Base-by-base conservation (phyloP, 805 yeast genomes). In the Debaryomyces maramus region DNA sequence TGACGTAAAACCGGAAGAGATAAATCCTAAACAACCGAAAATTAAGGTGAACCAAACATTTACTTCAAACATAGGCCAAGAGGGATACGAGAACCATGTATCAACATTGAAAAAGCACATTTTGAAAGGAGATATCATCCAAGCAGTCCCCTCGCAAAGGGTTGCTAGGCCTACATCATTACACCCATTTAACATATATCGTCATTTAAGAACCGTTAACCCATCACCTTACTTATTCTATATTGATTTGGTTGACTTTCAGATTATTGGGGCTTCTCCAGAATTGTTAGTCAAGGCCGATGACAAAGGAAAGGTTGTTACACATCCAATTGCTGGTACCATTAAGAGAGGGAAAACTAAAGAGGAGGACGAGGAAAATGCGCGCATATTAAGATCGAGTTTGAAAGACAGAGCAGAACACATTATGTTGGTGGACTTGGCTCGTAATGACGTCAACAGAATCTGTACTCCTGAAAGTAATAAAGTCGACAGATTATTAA, bases 291-390 rank as follows among this genome's bases (percentile, higher is more conserved):
- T 91, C 40, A 87, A 88, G 62, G 72, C 88, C 5, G 97, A 89
- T 50, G 45, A 50, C 17, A 72, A 83, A 24, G 80, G 84, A 46
- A 81, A 86, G 52, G 79, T 93, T 14, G 75, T 91, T 38, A 93
- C 97, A 2, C 98, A 93, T 62, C 99, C 99, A 15, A 93, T 93
- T 58, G 99, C 99, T 1, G 99, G 99, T 38, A 93, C 99, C 3
- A 85, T 93, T 43, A 78, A 72, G 51, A 80, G 99, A 56, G 99
- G 99, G 36, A 77, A 79, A 52, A 88, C 98, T 7, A 70, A 82
- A 17, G 95, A 88, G 53, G 98, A 93, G 62, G 99, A 93, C 55
- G 96, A 90, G 58, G 67, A 66, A 45, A 73, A 89, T 38, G 97
- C 98, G 2, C 72, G 72, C 11, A 78, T 80, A 40, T 76, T 93